These are phyloP conservation scores for Eimeria mitis DNA, from an alignment of 169 alveolate genomes.

Conservation along the genomic window DNA sequence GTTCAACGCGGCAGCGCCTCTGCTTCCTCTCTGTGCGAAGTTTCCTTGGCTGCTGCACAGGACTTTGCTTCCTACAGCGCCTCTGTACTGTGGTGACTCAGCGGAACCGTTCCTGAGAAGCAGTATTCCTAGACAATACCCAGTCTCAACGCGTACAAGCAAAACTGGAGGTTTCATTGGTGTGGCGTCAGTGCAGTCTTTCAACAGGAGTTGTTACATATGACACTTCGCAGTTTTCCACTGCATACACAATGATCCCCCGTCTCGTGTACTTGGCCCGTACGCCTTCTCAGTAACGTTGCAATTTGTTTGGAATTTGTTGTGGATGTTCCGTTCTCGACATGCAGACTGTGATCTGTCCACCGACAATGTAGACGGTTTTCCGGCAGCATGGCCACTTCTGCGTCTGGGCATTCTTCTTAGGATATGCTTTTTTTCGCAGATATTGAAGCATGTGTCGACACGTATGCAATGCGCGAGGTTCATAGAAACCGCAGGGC, in stretches of 20 bases:
- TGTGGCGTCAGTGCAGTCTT: background rate
- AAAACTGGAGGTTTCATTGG: background rate
- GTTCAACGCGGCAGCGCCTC: background rate
- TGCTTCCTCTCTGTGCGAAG: background rate
- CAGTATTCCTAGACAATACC: background rate
- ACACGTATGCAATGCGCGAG: background rate
- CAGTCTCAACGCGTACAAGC: background rate
- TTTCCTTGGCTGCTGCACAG: background rate
- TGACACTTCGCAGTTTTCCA: background rate
- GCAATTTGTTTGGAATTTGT: background rate
- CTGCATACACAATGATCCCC: too few relatives aligned
- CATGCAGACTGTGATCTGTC: background rate
- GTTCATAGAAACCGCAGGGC: background rate
- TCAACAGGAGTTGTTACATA: background rate
- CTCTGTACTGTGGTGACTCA: background rate
- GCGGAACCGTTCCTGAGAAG: background rate
- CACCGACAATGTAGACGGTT: background rate
- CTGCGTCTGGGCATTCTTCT: background rate
- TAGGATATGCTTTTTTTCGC: background rate
- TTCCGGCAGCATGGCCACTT: background rate
- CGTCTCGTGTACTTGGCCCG: too few relatives aligned
- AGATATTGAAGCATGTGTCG: background rate
- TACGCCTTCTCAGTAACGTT: background rate
- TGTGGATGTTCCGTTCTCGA: background rate
- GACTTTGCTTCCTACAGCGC: background rate